These are phyloP conservation scores for Thalassiosira oceanica DNA, from an alignment of 352 stramenopile genomes.

Conservation along the genomic window DNA sequence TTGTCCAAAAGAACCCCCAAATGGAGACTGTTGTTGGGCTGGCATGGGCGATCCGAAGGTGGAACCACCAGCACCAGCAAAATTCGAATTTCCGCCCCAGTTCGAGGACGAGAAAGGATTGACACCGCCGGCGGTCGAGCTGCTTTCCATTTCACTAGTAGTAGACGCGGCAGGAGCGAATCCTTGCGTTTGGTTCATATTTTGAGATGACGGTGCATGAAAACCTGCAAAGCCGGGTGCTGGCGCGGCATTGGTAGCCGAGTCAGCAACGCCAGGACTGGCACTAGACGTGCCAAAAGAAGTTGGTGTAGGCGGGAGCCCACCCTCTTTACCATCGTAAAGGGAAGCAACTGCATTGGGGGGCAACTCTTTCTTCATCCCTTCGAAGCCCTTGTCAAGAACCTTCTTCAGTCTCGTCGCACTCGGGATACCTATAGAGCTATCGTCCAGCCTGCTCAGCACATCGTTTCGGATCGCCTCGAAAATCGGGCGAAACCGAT, in stretches of 20 bases:
- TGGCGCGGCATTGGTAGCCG: neutral
- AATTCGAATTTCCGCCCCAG: too few relatives aligned
- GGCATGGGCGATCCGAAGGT: too few relatives aligned
- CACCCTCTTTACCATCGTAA: constrained; percentile 50
- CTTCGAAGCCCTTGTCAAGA: constrained; percentile 45
- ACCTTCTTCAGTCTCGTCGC: constrained; percentile 68
- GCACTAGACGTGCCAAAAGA: constrained; percentile 38
- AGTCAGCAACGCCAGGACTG: neutral
- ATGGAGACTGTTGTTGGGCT: neutral
- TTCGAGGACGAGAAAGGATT: too few relatives aligned
- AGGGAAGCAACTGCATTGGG: constrained; percentile 51
- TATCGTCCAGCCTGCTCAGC: constrained; percentile 63
- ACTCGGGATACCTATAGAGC: constrained; percentile 59
- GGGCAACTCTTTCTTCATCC: constrained; percentile 53
- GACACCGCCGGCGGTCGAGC: too few relatives aligned
- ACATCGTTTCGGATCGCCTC: constrained; percentile 53
- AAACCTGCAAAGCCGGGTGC: constrained; percentile 1
- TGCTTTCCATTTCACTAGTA: constrained; percentile 14
- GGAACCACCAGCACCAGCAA: too few relatives aligned
- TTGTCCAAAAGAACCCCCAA: constrained; percentile 5
- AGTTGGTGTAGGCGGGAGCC: constrained; percentile 13
- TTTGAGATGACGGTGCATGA: constrained; percentile 1
- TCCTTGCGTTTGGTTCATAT: neutral
- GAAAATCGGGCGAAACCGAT: constrained; percentile 50
- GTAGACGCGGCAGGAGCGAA: constrained; percentile 8